Evolutionary conservation across 192 early-diverging fungal species (phyloP), one percentile per base, ranked within the genome.

Genomic region (Phycomyces blakesleeanus): DNA sequence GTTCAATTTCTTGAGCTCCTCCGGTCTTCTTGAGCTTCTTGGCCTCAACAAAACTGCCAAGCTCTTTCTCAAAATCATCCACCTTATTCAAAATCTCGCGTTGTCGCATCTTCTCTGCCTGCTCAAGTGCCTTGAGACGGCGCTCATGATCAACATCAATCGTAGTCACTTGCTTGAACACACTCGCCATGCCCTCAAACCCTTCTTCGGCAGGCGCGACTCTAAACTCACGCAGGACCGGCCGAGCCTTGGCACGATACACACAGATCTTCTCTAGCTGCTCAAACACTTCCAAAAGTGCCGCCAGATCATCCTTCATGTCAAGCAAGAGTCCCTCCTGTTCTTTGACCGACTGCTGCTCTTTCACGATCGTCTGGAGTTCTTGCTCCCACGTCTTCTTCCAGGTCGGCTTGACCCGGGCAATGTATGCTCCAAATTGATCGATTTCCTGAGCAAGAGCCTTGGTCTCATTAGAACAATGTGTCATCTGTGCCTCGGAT

Each of bases 361-460:
- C 91, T 57, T 85, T 83, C 21, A 93, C 75, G 56, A 93, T 88
- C 27, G 78, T 87, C 59, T 93, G 88, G 47, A 93, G 68, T 68
- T 93, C 91, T 9, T 85, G 84, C 65, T 91, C 90, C 91, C 91
- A 93, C 1, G 83, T 88, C 72, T 85, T 85, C 57, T 91, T 91
- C 90, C 90, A 91, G 6, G 79, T 78, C n/a, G 85, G 77, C 41
- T 87, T 78, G 12, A 85, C 76, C 0, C 83, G 79, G 50, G 76
- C 71, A 42, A 93, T 88, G 47, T 81, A 83, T 20, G 73, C 55
- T 1, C 84, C 66, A 11, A 90, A 79, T 24, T 78, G 74, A 14
- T 68, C 59, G 15, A 85, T 80, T 24, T 85, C 86, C 5, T 73
- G 37, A 1, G 41, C 74, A 22, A 92, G 59, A 20, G 69, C 74